Base-by-base conservation (phyloP, 768 basidiomycete genomes). In the Lactarius evosmus region DNA sequence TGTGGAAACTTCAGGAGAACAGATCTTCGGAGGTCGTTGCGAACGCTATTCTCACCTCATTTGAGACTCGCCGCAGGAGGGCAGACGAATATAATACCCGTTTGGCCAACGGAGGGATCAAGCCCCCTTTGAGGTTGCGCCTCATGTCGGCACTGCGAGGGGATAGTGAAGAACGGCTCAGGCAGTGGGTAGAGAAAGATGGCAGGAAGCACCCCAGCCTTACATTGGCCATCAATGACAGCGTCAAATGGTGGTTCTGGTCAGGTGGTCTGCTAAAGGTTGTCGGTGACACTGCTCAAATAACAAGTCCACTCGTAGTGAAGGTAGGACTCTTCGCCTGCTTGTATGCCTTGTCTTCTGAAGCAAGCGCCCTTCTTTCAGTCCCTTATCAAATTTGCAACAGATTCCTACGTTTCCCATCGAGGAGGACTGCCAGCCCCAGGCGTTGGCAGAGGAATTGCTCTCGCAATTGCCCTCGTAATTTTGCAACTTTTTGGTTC, bases 181-280 rank as follows among this genome's bases (percentile, higher is more conserved):
- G 79, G 62, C 72, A 77, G 58, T 89, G 90, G 87, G 77, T 84
- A 67, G 83, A 85, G 60, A 78, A 76, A 27, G 81, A 83, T 25
- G 91, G 91, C 0, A 84, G 77, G 72, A 81, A 77, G 65, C 79
- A 75, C 54, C 80, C 90, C 4, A 91, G 89, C 67, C 78, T 91
- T 11, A 72, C 82, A 0, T 76, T 79, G 73, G 88, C 91, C 0
- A 80, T 93, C 75, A 91, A 91, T 69, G 89, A 91, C 71, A 85
- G 85, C 61, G 79, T 93, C 63, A 83, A 82, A 54, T 89, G 85
- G 83, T 86, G 82, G 78, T 89, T 92, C 71, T 93, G 92, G 92
- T 77, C 80, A 4, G 84, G 79, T 49, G 92, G 88, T 6, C 32
- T 85, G 32, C 65, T 81, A 66, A 82, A 83, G 66, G 75, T 83